Evolutionary conservation across 371 early-diverging fungal genomes (phyloP), one percentile per base, ranked within the genome.

Genomic region (Apophysomyces ossiformis): DNA sequence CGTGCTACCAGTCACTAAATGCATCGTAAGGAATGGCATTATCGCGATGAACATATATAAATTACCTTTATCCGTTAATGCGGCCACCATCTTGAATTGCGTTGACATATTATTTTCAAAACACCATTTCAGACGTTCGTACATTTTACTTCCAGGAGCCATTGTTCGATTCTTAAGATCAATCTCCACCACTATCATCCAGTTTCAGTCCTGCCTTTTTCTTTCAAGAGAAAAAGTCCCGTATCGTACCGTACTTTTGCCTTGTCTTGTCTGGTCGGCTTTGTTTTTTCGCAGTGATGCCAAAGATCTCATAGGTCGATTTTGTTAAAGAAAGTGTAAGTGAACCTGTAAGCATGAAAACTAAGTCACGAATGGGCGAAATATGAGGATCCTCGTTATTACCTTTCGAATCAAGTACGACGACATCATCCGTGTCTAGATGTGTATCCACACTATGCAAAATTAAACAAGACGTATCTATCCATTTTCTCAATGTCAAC

Each of bases 261-360:
- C 79, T 70, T 44, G 76, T 63, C 16, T 68, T 67, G 41, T 86
- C 79, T 21, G 78, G 76, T 44, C 69, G 72, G 26, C 68, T 63
- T 65, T 69, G 68, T 18, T 58, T 64, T 15, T 68, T 60, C 8
- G 79, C 85, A 1, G 68, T 69, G n/a, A 89, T 67, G 38, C 89
- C 89, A 67, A 89, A 79, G 9, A 74, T 70, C 61, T 89, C 85
- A 57, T 84, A 87, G 0, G 86, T 78, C 35, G 84, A 75, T 62
- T 89, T 89, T 26, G 75, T 68, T n/a, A 89, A 61, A 45, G 83
- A 84, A 37, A 89, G 63, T 7, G 74, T 72, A 8, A 89, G 64
- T 35, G 69, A 75, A 41, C 82, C 82, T 77, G 62, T 37, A 43
- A 16, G 58, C 11, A n/a, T 37, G n/a, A 8, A 32, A 44, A n/a